These are phyloP conservation scores for Arabidopsis suecica DNA, from an alignment of 345 rosid species.

Conservation along the genomic window DNA sequence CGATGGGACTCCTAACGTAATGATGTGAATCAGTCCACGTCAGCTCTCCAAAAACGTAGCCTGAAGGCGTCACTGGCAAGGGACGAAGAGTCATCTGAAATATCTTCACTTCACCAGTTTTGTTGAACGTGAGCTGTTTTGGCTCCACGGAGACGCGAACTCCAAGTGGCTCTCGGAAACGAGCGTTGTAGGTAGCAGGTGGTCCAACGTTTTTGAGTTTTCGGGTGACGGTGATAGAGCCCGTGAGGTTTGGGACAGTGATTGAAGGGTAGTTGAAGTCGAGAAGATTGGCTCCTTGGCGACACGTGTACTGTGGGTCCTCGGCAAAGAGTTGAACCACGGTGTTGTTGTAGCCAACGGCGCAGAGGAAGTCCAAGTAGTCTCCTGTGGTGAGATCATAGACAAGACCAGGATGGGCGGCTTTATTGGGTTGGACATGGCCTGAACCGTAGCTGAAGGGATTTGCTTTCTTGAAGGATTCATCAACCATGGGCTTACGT, in stretches of 20 bases:
- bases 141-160: constrained; percentile 59
- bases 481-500: constrained; percentile 49
- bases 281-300: constrained; percentile 45
- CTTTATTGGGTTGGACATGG: constrained; percentile 78
- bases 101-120: constrained; percentile 63
- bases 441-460: constrained; percentile 73
- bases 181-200: constrained; percentile 57
- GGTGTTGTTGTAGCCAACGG: constrained; percentile 61
- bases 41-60: constrained; percentile 56
- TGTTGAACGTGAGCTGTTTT: constrained; percentile 47
- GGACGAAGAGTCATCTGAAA: constrained; percentile 40
- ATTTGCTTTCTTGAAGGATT: constrained; percentile 48
- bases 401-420: constrained; percentile 72
- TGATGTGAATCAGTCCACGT: constrained; percentile 50
- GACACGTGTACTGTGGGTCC: constrained; percentile 45
- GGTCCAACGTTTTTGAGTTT: constrained; percentile 75
- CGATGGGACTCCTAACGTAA: constrained; percentile 53
- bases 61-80: constrained; percentile 25
- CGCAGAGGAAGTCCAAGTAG: constrained; percentile 75
- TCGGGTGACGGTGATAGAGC: constrained; percentile 48
- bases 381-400: constrained; percentile 60
- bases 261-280: constrained; percentile 85
- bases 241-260: constrained; percentile 47
- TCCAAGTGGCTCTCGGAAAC: constrained; percentile 49
- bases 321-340: constrained; percentile 44